These are phyloP conservation scores for Orbilia quercus DNA, from an alignment of 2,329 filamentous ascomycete species.

Conservation along the genomic window DNA sequence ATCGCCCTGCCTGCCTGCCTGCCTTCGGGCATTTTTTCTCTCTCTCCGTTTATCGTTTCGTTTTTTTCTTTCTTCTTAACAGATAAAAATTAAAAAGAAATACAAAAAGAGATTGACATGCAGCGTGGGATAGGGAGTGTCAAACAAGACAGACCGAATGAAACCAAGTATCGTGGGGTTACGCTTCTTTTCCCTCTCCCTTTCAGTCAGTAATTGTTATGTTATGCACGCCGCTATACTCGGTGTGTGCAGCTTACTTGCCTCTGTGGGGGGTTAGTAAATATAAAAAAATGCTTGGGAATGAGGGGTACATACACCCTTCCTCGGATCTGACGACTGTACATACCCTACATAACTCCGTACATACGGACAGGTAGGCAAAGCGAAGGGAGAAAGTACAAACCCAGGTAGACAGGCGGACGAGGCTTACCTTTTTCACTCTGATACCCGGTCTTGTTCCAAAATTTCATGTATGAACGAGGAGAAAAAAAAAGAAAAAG, in stretches of 20 bases:
- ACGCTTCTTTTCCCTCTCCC: not conserved
- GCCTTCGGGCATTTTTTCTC: not conserved
- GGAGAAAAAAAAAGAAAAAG: not conserved
- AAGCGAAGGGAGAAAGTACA: not conserved
- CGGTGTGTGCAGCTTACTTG: not conserved
- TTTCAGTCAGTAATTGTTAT: too few species aligned
- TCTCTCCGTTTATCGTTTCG: not conserved
- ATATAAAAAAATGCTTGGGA: constrained; percentile 9
- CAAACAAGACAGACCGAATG: constrained; percentile 8
- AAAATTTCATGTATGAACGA: too few species aligned
- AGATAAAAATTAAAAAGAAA: too few species aligned
- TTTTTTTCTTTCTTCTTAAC: not conserved
- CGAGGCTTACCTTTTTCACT: too few species aligned
- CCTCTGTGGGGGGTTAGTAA: constrained; percentile 16
- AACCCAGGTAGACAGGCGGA: too few species aligned
- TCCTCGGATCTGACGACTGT: too few species aligned
- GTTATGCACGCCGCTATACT: not conserved
- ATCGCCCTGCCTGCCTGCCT: too few species aligned
- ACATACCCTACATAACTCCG: too few species aligned
- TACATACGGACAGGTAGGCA: too few species aligned
- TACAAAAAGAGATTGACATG: not conserved
- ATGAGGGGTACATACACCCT: constrained; percentile 27
- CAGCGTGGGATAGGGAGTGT: constrained; percentile 17
- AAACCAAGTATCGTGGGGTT: constrained; percentile 30
- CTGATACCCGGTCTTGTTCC: constrained; percentile 5